Base-by-base conservation (phyloP, 2,329 filamentous ascomycete genomes). In the Ophiostoma triangulosporum region DNA sequence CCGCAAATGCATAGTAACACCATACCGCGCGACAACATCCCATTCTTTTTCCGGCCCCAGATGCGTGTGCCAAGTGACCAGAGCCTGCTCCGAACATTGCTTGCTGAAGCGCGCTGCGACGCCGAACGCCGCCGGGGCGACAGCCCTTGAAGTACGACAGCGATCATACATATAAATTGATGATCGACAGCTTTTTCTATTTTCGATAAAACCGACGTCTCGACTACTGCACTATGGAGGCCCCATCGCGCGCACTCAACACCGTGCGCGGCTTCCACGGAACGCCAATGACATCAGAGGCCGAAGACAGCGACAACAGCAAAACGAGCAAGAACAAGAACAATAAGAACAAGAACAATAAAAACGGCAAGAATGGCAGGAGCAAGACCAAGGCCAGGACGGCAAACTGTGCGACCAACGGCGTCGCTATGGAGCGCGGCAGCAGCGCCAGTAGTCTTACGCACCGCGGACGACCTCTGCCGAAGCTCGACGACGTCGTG, bases 1-100 rank as follows among this genome's bases (percentile, higher is more conserved):
- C 12, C n/a, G 66, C 73, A 66, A 80, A 80, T 80, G 77, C 75
- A 76, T 77, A 73, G 69, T 70, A 72, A 70, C 68, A 68, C 63
- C 65, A 68, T 58, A 14, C 64, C 62, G 62, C 64, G 69, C 65
- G 62, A 65, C 58, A 67, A 65, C 58, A 69, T 70, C 61, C 68
- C 72, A 60, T 72, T 71, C 62, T 73, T 73, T 63, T 74, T 75
- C 68, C 71, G 70, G 64, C 70, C 69, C 73, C 76, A 78, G 74
- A 80, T 80, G 77, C 75, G 73, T 67, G 64, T 71, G 64, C 69
- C 71, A 61, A 72, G 69, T 68, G 68, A 70, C 66, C 70, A 73
- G 64, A 68, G 71, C 64, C 67, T 70, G 58, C 68, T 73, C 61
- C 69, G 70, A 65, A 71, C 72, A 64, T 69, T 71, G 64, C 68